A percentile compares a stretch with the other conserved stretches of the same genome.
These are phyloP conservation scores for Schizophyllum amplum DNA, from an alignment of 1,284 basidiomycete genomes.

Conservation along the genomic window DNA sequence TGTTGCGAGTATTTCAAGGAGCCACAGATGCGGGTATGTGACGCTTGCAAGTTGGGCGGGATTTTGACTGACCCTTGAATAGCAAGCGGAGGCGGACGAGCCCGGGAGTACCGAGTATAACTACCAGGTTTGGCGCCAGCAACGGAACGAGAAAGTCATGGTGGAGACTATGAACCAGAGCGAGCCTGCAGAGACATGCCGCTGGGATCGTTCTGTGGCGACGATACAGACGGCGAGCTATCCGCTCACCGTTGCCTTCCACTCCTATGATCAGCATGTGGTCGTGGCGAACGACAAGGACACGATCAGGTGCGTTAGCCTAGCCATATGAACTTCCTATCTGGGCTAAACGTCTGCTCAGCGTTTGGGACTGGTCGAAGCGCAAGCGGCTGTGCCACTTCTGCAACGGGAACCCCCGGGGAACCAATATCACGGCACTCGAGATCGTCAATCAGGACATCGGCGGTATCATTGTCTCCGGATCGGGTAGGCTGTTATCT, in stretches of 20 bases:
- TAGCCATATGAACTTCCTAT: slow-evolving; percentile 1
- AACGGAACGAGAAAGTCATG: slow-evolving; percentile 80
- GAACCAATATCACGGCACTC: slow-evolving; percentile 83
- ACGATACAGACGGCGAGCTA: slow-evolving; percentile 64
- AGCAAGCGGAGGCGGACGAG: slow-evolving; percentile 94
- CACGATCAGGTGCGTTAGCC: slow-evolving; percentile 64
- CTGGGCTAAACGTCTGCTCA: slow-evolving; percentile 21
- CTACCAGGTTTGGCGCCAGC: slow-evolving; percentile 92
- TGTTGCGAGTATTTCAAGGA: slow-evolving; percentile 97
- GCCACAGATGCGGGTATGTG: slow-evolving; percentile 89
- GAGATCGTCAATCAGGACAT: slow-evolving; percentile 96
- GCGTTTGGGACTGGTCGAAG: slow-evolving; percentile 93
- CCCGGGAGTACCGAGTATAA: slow-evolving; percentile 92
- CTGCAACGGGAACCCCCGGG: slow-evolving; percentile 81
- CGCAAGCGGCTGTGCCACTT: slow-evolving; percentile 76
- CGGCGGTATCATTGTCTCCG: slow-evolving; percentile 84
- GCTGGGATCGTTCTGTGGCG: slow-evolving; percentile 80
- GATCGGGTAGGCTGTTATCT: slow-evolving; percentile 54
- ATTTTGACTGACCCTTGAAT: slow-evolving; percentile 9
- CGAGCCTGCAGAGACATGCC: slow-evolving; percentile 58
- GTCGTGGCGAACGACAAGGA: slow-evolving; percentile 83
- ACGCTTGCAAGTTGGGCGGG: slow-evolving; percentile 6
- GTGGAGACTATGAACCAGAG: slow-evolving; percentile 68
- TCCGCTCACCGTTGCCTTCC: slow-evolving; percentile 80
- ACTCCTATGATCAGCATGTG: slow-evolving; percentile 87